A percentile compares a stretch with the other conserved stretches of the same genome.
Evolutionary conservation across 202 grass and related monocot genomes (phyloP).

Genomic region (Eragrostis tef): DNA sequence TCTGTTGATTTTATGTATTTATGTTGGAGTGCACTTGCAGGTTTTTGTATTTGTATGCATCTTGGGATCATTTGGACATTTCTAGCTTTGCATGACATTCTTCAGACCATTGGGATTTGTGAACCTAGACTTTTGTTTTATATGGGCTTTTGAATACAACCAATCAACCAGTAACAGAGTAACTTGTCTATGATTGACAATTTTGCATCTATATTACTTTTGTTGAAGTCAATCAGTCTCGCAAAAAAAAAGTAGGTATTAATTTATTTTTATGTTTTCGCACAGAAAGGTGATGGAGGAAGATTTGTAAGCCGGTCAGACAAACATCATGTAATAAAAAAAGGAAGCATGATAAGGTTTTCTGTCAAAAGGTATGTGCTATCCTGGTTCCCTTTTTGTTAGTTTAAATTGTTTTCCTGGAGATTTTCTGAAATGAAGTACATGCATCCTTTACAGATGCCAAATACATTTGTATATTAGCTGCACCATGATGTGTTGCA

Average conservation of each 20-base stretch:
- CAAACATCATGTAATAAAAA: slow-evolving; percentile 60
- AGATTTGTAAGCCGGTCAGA: slow-evolving; percentile 61
- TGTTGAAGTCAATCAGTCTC: slow-evolving; percentile 8
- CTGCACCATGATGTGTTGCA: not conserved
- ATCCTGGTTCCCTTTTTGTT: not conserved
- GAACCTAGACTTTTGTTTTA: not conserved
- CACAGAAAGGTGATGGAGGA: slow-evolving; percentile 50
- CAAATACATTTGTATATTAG: slow-evolving; percentile 13
- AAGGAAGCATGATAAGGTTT: slow-evolving; percentile 79
- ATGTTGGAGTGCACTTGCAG: slow-evolving; percentile 1
- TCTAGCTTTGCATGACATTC: slow-evolving; percentile 3
- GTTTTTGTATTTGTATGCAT: slow-evolving; percentile 4
- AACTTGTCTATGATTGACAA: slow-evolving; percentile 33
- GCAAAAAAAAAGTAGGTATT: not conserved
- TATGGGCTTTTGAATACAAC: not conserved
- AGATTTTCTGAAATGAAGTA: not conserved
- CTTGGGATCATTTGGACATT: not conserved
- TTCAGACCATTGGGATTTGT: slow-evolving; percentile 4
- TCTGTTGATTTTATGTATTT: not conserved
- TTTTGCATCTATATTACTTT: not conserved
- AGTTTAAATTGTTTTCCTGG: slow-evolving; percentile 34
- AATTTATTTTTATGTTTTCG: slow-evolving; percentile 11
- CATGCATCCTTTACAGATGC: slow-evolving; percentile 17
- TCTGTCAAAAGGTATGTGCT: slow-evolving; percentile 72
- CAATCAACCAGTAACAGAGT: not conserved